phyloP scores from a whole-genome alignment of 225 moss, liverwort and hornwort genomes.

The Bryum argenteum region DNA sequence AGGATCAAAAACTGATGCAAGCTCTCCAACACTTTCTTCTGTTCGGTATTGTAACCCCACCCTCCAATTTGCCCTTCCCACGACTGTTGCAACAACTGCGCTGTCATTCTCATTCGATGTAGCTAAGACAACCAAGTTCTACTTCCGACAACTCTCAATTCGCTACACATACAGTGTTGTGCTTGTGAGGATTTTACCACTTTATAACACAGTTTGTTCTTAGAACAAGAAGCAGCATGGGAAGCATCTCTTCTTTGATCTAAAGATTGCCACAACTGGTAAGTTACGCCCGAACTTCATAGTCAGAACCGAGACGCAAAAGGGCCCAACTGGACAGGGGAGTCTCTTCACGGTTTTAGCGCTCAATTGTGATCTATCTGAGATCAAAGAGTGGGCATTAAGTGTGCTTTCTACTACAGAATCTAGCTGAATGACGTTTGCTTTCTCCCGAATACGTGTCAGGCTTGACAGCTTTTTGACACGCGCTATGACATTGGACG shows the following conservation, averaged over 20 bases:
- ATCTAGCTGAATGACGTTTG: slow-evolving; percentile 14
- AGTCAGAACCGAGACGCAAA: slow-evolving; percentile 17
- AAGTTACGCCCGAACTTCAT: background rate
- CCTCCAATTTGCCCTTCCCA: slow-evolving; percentile 32
- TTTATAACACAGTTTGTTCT: slow-evolving; percentile 1
- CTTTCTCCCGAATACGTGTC: background rate
- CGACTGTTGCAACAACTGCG: slow-evolving; percentile 30
- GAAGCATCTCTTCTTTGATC: slow-evolving; percentile 30
- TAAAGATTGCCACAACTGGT: background rate
- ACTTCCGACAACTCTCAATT: slow-evolving; percentile 11
- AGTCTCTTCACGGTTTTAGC: slow-evolving; percentile 18
- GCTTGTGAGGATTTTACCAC: background rate
- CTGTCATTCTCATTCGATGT: slow-evolving; percentile 42
- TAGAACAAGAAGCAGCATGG: slow-evolving; percentile 20
- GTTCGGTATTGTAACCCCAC: slow-evolving; percentile 27
- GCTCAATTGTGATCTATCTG: slow-evolving; percentile 4
- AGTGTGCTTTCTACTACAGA: slow-evolving; percentile 10
- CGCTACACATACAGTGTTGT: background rate
- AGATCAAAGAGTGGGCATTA: background rate
- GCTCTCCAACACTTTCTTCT: slow-evolving; percentile 35
- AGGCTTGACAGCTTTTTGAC: background rate
- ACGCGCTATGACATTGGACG: slow-evolving; percentile 23
- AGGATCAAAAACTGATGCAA: slow-evolving; percentile 23
- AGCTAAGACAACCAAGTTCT: background rate
- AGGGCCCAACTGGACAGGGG: slow-evolving; percentile 3